Percentiles rank a stretch among this genome's conserved stretches.
Evolutionary conservation across 306 rosid species (phyloP).

Genomic region (Elaeagnus macrophylla): DNA sequence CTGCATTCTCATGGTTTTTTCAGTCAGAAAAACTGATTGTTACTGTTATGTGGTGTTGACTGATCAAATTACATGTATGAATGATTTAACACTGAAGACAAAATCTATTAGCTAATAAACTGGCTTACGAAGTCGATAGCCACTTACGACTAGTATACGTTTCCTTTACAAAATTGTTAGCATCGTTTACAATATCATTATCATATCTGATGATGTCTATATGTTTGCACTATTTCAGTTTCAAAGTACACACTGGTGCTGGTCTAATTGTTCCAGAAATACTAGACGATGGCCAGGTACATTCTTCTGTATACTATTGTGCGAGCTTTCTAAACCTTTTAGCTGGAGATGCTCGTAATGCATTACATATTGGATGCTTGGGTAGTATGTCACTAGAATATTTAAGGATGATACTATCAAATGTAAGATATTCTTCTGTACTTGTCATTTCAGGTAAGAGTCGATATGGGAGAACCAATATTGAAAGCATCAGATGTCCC

Average conservation of each 20-base stretch:
- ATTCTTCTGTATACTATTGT: constrained; percentile 1
- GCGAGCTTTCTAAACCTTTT: constrained; percentile 13
- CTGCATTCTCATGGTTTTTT: neutral
- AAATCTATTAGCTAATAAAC: too few relatives aligned
- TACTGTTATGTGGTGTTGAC: neutral
- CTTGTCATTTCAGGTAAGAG: constrained; percentile 60
- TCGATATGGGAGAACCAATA: constrained; percentile 93
- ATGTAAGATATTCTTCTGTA: neutral
- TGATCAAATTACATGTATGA: neutral
- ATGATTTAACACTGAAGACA: too few relatives aligned
- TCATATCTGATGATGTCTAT: neutral
- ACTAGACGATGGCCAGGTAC: constrained; percentile 67
- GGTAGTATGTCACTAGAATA: too few relatives aligned
- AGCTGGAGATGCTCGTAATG: neutral
- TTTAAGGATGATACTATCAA: too few relatives aligned
- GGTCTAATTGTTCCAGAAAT: constrained; percentile 86
- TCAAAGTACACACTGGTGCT: constrained; percentile 82
- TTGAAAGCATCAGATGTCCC: constrained; percentile 80
- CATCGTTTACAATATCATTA: too few relatives aligned
- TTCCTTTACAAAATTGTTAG: too few relatives aligned
- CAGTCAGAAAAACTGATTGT: neutral
- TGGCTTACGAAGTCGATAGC: too few relatives aligned
- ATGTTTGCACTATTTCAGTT: constrained; percentile 32
- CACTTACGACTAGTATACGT: too few relatives aligned
- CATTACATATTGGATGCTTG: too few relatives aligned